Conservation (phyloP, 2,329 filamentous ascomycete genomes). For the Elsinoe necatrix region DNA sequence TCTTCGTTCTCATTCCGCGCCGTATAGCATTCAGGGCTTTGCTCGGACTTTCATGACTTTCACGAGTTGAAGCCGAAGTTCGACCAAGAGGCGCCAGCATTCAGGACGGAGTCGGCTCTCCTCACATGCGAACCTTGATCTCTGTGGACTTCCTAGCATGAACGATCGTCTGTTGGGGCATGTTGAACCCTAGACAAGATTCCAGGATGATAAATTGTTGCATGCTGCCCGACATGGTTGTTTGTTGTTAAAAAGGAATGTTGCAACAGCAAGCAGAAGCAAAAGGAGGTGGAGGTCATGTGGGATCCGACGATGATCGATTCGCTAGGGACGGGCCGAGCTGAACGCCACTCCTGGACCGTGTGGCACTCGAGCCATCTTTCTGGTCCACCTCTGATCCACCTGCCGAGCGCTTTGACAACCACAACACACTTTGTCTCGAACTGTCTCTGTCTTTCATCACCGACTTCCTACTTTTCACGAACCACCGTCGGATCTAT, state of each 20-base stretch:
- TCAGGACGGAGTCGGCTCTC: not conserved
- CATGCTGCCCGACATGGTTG: not conserved
- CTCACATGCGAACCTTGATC: not conserved
- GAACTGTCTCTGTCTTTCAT: conserved; percentile 8
- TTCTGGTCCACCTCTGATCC: not conserved
- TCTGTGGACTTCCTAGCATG: not conserved
- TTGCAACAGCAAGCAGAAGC: not conserved
- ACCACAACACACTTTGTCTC: conserved; percentile 15
- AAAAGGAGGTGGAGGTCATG: not conserved
- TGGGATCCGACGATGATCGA: conserved; percentile 1
- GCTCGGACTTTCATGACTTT: not conserved
- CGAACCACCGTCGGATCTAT: not conserved
- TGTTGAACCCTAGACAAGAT: not conserved
- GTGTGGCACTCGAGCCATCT: conserved; percentile 6
- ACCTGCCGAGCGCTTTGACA: conserved; percentile 10
- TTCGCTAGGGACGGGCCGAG: conserved; percentile 1
- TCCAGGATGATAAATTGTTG: not conserved
- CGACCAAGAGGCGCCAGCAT: not conserved
- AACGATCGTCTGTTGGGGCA: not conserved
- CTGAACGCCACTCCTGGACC: not conserved
- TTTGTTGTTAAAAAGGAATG: not conserved
- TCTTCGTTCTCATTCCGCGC: too few species aligned
- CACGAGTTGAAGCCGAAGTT: not conserved
- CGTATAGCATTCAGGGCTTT: too few species aligned
- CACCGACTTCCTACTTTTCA: not conserved